Evolutionary conservation across 305 asterid genomes (phyloP).

Genomic region (Fraxinus platypoda): DNA sequence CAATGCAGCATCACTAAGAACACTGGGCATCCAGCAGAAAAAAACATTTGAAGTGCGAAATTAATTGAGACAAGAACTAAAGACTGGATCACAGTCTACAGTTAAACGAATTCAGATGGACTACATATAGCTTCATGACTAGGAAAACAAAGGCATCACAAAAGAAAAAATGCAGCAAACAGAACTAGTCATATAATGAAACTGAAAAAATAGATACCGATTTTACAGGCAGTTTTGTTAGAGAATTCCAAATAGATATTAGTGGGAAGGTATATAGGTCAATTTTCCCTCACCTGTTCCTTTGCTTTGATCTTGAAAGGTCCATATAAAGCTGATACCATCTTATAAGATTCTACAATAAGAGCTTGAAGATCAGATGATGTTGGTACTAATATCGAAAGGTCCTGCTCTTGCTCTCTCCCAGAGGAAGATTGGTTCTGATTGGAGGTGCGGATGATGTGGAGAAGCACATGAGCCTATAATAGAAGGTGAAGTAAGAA

Average conservation of each 20-base stretch:
- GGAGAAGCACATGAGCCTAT: slow-evolving; percentile 95
- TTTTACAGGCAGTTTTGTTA: slow-evolving; percentile 3
- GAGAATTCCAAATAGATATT: not conserved
- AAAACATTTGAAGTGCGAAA: not conserved
- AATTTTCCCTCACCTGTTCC: slow-evolving; percentile 64
- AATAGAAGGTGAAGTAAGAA: slow-evolving; percentile 27
- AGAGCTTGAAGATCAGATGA: slow-evolving; percentile 68
- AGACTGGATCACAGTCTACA: not conserved
- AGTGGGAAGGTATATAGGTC: not conserved
- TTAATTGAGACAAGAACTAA: not conserved
- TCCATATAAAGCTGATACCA: slow-evolving; percentile 87
- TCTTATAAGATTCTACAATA: slow-evolving; percentile 79
- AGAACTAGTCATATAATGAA: not conserved
- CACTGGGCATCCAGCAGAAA: not conserved
- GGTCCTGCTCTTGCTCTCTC: slow-evolving; percentile 40
- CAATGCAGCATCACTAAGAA: not conserved
- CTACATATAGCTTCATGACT: not conserved
- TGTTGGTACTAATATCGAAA: slow-evolving; percentile 39
- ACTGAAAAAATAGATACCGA: not conserved
- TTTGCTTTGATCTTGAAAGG: slow-evolving; percentile 86
- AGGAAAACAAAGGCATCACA: not conserved
- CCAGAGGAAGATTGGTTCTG: slow-evolving; percentile 38
- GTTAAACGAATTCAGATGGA: not conserved
- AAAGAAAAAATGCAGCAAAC: not conserved
- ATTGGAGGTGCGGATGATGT: slow-evolving; percentile 60